Evolutionary conservation across 257 asterid genomes (phyloP).

Genomic region (Salvia miltiorrhiza): DNA sequence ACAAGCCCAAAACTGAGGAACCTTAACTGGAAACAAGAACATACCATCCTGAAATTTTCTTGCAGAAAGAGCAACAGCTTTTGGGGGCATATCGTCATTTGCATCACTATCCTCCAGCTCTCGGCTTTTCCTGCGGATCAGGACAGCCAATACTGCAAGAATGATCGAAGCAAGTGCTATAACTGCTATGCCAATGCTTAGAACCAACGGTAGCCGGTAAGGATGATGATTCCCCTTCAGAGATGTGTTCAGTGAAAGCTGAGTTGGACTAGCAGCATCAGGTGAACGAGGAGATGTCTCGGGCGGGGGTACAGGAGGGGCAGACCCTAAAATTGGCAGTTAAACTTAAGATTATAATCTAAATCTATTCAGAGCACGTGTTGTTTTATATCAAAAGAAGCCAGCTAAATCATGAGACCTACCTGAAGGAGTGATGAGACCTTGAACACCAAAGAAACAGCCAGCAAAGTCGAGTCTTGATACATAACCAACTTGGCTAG

Average conservation of each 20-base stretch:
- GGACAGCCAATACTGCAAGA: conserved; percentile 55
- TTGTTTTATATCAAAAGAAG: background rate
- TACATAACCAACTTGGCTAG: conserved; percentile 67
- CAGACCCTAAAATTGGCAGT: conserved; percentile 38
- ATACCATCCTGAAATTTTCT: conserved; percentile 74
- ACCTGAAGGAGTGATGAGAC: conserved; percentile 61
- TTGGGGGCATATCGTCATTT: conserved; percentile 37
- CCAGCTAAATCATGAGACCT: background rate
- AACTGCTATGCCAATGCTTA: conserved; percentile 66
- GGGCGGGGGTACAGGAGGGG: conserved; percentile 48
- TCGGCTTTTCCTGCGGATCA: conserved; percentile 57
- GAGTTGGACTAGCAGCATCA: conserved; percentile 59
- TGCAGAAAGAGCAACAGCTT: conserved; percentile 45
- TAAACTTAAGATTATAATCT: conserved; percentile 10
- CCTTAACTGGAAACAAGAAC: conserved; percentile 11
- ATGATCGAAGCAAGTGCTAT: conserved; percentile 46
- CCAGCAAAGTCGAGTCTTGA: conserved; percentile 59
- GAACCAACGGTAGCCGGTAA: conserved; percentile 59
- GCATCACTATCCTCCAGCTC: conserved; percentile 56
- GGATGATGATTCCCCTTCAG: conserved; percentile 41
- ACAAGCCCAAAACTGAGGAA: conserved; percentile 8
- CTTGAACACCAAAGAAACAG: conserved; percentile 88
- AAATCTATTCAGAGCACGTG: background rate
- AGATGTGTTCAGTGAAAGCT: conserved; percentile 40
- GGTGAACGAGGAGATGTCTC: conserved; percentile 52